Conservation (phyloP, 371 early-diverging fungal genomes). For the Apophysomyces trapeziformis region DNA sequence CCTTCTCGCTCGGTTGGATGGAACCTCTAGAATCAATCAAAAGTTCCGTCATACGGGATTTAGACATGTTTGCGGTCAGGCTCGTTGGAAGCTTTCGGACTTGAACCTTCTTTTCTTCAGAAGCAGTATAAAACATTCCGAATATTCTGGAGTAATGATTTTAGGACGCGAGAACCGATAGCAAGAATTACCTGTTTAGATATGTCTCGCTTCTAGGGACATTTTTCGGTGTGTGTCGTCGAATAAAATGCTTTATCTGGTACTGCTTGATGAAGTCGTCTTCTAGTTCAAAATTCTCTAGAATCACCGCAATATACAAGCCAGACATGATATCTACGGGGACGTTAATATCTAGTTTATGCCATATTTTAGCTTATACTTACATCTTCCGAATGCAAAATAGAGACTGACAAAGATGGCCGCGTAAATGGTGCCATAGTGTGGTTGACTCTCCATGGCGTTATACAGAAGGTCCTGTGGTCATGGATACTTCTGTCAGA, state of each 20-base stretch:
- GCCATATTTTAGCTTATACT: constrained; percentile 13
- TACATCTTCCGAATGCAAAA: constrained; percentile 63
- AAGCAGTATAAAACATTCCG: constrained; percentile 31
- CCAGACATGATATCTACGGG: constrained; percentile 59
- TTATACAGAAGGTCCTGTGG: constrained; percentile 51
- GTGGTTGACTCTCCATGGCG: constrained; percentile 55
- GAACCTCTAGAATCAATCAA: constrained; percentile 15
- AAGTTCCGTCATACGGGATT: constrained; percentile 31
- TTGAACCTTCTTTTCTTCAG: constrained; percentile 44
- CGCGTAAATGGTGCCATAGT: constrained; percentile 50
- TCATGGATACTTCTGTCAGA: neutral
- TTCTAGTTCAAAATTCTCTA: constrained; percentile 68
- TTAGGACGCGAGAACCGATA: neutral
- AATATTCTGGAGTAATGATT: constrained; percentile 21
- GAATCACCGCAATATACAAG: constrained; percentile 67
- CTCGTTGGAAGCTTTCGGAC: constrained; percentile 47
- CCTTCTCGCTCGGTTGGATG: neutral
- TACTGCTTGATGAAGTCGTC: constrained; percentile 62
- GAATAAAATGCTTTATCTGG: constrained; percentile 62
- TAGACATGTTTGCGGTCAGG: constrained; percentile 49
- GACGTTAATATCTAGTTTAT: neutral
- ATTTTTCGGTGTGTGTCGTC: constrained; percentile 47
- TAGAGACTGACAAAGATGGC: constrained; percentile 52
- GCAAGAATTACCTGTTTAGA: constrained; percentile 23
- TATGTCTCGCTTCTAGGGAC: constrained; percentile 33